Evolutionary conservation across 83 land plant genomes (phyloP).

Genomic region (Picea abies): DNA sequence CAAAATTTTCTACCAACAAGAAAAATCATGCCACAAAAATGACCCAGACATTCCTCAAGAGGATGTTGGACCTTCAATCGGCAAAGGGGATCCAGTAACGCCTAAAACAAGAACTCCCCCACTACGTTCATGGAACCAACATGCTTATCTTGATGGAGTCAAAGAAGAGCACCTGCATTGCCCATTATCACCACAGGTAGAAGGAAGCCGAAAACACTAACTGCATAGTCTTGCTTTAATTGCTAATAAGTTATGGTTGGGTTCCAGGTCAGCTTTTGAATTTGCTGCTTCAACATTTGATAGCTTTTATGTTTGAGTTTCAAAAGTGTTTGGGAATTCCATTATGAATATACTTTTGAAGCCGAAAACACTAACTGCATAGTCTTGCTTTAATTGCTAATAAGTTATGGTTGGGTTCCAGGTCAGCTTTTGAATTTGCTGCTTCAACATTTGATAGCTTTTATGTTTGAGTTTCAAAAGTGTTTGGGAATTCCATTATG

Average conservation of each 20-base stretch:
- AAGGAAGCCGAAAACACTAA: not conserved
- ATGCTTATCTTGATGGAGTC: not conserved
- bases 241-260: not conserved
- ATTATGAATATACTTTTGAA: not conserved
- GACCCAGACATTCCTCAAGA: slow-evolving; percentile 18
- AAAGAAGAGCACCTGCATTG: not conserved
- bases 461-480: not conserved
- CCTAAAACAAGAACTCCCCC: slow-evolving; percentile 60
- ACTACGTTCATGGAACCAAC: slow-evolving; percentile 25
- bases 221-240: not conserved
- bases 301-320: not conserved
- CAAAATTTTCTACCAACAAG: slow-evolving; percentile 39
- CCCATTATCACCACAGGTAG: not conserved
- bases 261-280: not conserved
- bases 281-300: not conserved
- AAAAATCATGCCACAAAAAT: slow-evolving; percentile 24
- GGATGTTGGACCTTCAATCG: not conserved
- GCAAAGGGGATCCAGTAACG: slow-evolving; percentile 42
- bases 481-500: not conserved
- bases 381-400: slow-evolving; percentile 4
- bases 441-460: not conserved
- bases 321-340: not conserved
- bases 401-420: not conserved
- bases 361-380: no score
- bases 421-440: not conserved